Percentiles rank a stretch among this genome's conserved stretches.
Evolutionary conservation across 2,329 filamentous ascomycete species (phyloP).

Genomic region (Thielaviopsis ethacetica): DNA sequence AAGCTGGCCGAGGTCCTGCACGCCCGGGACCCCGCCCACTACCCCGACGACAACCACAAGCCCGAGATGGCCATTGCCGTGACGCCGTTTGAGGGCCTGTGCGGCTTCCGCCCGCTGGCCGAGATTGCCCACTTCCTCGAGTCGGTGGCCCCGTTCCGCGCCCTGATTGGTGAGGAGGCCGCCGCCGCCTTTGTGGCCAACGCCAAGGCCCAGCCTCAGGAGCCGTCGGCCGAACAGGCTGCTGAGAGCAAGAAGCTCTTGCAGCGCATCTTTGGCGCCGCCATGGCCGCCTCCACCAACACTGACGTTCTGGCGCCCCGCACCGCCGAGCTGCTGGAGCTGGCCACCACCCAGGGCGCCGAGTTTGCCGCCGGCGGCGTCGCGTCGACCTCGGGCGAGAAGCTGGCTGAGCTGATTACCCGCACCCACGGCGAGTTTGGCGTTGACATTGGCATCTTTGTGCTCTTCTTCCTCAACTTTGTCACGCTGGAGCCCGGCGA

Average conservation of each 20-base stretch:
- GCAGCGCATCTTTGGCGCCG: slow-evolving; percentile 53
- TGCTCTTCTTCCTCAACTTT: slow-evolving; percentile 94
- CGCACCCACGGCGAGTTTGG: slow-evolving; percentile 76
- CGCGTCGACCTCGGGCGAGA: slow-evolving; percentile 47
- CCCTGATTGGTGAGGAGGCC: slow-evolving; percentile 48
- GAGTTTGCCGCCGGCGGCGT: slow-evolving; percentile 63
- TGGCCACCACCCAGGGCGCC: slow-evolving; percentile 50
- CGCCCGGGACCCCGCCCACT: slow-evolving; percentile 75
- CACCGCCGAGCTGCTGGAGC: slow-evolving; percentile 44
- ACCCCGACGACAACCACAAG: slow-evolving; percentile 98
- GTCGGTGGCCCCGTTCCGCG: slow-evolving; percentile 36
- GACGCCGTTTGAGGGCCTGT: slow-evolving; percentile 89
- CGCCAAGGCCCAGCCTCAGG: slow-evolving; percentile 25
- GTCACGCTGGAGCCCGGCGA: slow-evolving; percentile 77
- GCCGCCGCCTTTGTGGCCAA: slow-evolving; percentile 38
- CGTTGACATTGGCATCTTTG: slow-evolving; percentile 79
- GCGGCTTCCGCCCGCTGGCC: slow-evolving; percentile 74
- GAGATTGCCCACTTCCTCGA: slow-evolving; percentile 79
- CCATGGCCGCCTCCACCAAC: slow-evolving; percentile 64
- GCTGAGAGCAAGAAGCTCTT: slow-evolving; percentile 57
- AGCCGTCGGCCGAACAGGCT: slow-evolving; percentile 29
- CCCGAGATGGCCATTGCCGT: slow-evolving; percentile 98
- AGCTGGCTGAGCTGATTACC: slow-evolving; percentile 59
- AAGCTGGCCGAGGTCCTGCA: slow-evolving; percentile 77
- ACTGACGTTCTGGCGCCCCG: slow-evolving; percentile 33